Base-by-base conservation (phyloP, 2,329 filamentous ascomycete genomes). In the Phaeosphaeriaceae sp. region DNA sequence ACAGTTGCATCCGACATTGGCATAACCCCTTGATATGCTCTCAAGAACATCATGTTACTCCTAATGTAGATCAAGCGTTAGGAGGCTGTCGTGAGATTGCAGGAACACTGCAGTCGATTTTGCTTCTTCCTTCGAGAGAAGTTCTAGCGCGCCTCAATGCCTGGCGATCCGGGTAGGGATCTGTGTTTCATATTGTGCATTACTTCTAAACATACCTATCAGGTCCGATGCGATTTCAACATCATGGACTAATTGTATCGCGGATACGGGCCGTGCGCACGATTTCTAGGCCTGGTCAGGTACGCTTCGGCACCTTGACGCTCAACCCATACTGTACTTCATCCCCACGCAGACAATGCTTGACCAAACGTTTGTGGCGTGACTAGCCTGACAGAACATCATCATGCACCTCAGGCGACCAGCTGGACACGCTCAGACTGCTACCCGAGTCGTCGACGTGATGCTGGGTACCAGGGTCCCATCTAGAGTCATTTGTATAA, bases 61-160 rank as follows among this genome's bases (percentile, higher is more conserved):
- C 32, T 15, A 17, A 8, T 3, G 12, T n/a, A 15, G 32, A 15
- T 17, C 32, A 15, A 34, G n/a, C 32, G 23, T 26, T 7, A 26
- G n/a, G 23, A 26, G 23, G 23, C 35, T 37, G 35, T 18, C 4
- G 12, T 40, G 33, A 54, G 21, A 57, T 54, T 50, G 37, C 32
- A 56, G 56, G 51, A 52, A 29, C 16, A 41, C 1, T 35, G 49
- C 42, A 43, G 28, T 11, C 15, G 36, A 30, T 18, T 21, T 54
- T 57, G 29, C 47, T 50, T 55, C 48, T 50, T 43, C 17, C 48
- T 61, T 61, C 56, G 42, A 54, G 23, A 26, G 48, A 56, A 54
- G 38, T 59, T 59, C 55, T 61, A 59, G 53, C 51, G 51, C 48
- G 51, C 51, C 34, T 56, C 54, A 50, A 26, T 26, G 23, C 23